A percentile compares a stretch with the other conserved stretches of the same genome.
Conservation (phyloP, 1,139 yeast species). For the Yamadazyma triangularis region DNA sequence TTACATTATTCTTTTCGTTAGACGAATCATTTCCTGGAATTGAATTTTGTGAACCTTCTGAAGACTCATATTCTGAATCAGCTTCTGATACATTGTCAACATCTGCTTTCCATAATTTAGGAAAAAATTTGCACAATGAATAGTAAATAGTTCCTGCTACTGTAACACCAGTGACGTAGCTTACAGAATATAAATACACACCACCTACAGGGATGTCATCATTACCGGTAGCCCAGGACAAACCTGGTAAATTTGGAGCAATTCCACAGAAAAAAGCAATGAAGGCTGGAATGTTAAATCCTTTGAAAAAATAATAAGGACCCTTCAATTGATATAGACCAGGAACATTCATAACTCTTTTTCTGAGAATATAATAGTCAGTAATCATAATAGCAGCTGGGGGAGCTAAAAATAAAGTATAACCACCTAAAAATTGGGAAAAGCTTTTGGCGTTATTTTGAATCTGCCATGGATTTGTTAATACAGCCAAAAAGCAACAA, state of each 20-base stretch:
- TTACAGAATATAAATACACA: slow-evolving; percentile 8
- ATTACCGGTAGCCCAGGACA: slow-evolving; percentile 11
- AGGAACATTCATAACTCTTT: slow-evolving; percentile 10
- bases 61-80: slow-evolving; percentile 1
- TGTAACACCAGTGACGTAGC: slow-evolving; percentile 6
- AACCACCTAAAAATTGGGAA: slow-evolving; percentile 12
- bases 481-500: slow-evolving; percentile 30
- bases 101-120: slow-evolving; percentile 11
- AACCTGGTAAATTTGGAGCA: slow-evolving; percentile 13
- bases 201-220: slow-evolving; percentile 10
- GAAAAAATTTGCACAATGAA: slow-evolving; percentile 6
- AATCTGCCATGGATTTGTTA: slow-evolving; percentile 31
- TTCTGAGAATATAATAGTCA: slow-evolving; percentile 12
- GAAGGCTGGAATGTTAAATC: slow-evolving; percentile 13
- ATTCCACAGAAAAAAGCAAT: slow-evolving; percentile 11
- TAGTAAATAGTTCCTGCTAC: slow-evolving; percentile 8
- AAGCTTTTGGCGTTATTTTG: slow-evolving; percentile 12
- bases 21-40: no score
- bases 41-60: slow-evolving; percentile 1
- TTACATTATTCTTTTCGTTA: no score
- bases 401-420: slow-evolving; percentile 12
- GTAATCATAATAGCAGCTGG: slow-evolving; percentile 13
- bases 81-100: slow-evolving; percentile 6
- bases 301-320: slow-evolving; percentile 10
- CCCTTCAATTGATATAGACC: slow-evolving; percentile 12